A percentile compares a stretch with the other conserved stretches of the same genome.
Conservation (phyloP, 768 basidiomycete species). For the Auriscalpium microsporum region DNA sequence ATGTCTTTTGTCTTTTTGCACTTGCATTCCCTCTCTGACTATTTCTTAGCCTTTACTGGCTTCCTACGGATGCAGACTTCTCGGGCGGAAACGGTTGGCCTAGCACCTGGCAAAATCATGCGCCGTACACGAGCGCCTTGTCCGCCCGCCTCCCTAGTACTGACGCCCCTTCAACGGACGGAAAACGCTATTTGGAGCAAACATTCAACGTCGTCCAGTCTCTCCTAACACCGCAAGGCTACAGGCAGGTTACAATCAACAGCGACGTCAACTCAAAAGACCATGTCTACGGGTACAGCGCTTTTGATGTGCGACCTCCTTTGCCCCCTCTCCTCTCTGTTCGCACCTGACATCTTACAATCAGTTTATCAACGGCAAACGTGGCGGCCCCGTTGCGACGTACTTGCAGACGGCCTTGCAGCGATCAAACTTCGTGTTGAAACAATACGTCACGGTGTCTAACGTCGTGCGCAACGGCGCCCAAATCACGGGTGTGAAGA, state of each 20-base stretch:
- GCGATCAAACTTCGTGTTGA: slow-evolving; percentile 44
- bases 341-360: background rate
- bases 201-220: slow-evolving; percentile 34
- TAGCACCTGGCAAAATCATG: slow-evolving; percentile 42
- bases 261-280: slow-evolving; percentile 48
- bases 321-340: background rate
- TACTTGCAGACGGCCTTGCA: slow-evolving; percentile 50
- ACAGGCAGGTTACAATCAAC: slow-evolving; percentile 46
- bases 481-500: slow-evolving; percentile 49
- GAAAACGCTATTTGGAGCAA: slow-evolving; percentile 48
- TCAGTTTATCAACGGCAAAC: slow-evolving; percentile 27
- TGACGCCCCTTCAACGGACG: slow-evolving; percentile 51
- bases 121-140: slow-evolving; percentile 41
- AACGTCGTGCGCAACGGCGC: slow-evolving; percentile 50
- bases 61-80: slow-evolving; percentile 45
- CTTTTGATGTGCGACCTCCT: slow-evolving; percentile 23
- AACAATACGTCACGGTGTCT: slow-evolving; percentile 38
- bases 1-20: slow-evolving; percentile 16
- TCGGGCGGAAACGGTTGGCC: slow-evolving; percentile 45
- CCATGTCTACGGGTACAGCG: slow-evolving; percentile 49
- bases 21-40: background rate
- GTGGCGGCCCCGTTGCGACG: slow-evolving; percentile 49
- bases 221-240: slow-evolving; percentile 42
- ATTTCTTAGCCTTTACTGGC: slow-evolving; percentile 41
- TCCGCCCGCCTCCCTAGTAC: slow-evolving; percentile 45